Evolutionary conservation across 306 rosid genomes (phyloP).

Genomic region (Dryas alaskensis): DNA sequence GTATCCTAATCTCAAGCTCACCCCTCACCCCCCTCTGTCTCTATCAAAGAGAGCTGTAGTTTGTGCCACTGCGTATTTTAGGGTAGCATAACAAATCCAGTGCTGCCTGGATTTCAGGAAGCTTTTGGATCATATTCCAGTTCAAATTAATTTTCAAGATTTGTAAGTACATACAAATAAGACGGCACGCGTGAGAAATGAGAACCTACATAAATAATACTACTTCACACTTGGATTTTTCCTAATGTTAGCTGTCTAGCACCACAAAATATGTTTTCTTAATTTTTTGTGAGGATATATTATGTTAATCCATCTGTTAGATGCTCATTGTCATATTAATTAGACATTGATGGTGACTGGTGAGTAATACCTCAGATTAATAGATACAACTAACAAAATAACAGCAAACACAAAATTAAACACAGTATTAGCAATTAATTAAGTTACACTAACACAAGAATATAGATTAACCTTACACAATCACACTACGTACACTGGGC

Average conservation of each 20-base stretch:
- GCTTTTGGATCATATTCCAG: background rate
- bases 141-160: background rate
- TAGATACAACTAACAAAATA: background rate
- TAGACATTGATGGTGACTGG: background rate
- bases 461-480: background rate
- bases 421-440: background rate
- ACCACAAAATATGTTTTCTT: background rate
- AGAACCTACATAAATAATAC: background rate
- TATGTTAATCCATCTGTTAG: background rate
- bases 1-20: constrained; percentile 34
- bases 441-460: background rate
- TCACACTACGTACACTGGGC: background rate
- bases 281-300: background rate
- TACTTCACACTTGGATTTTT: background rate
- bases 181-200: background rate
- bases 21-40: constrained; percentile 28
- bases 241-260: background rate
- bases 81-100: background rate
- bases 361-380: background rate
- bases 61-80: constrained; percentile 21
- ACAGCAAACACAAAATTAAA: background rate
- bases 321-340: no score
- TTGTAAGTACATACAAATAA: background rate
- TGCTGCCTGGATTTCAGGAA: constrained; percentile 6
- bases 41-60: constrained; percentile 19